A percentile compares a stretch with the other conserved stretches of the same genome.
Conservation (phyloP, 2,329 filamentous ascomycete genomes). For the Diplodia scrobiculata region DNA sequence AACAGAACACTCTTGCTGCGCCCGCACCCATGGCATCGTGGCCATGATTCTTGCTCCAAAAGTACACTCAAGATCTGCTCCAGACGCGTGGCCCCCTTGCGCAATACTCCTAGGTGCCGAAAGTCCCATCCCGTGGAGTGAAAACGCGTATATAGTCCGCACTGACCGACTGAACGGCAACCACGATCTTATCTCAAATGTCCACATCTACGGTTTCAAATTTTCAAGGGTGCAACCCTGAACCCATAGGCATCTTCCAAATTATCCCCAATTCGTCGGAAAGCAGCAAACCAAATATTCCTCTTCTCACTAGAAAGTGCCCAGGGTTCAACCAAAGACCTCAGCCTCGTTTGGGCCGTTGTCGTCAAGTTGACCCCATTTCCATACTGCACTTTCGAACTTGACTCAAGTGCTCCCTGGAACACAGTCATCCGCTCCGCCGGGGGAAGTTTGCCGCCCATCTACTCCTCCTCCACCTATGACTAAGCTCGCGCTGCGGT, state of each 20-base stretch:
- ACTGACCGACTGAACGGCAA: background rate
- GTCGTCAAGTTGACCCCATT: conserved; percentile 4
- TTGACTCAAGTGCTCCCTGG: background rate
- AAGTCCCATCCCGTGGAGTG: background rate
- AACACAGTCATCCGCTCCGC: background rate
- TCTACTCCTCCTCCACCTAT: conserved; percentile 40
- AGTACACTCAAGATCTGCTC: background rate
- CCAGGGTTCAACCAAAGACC: background rate
- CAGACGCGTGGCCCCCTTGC: background rate
- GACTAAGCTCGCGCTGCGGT: conserved; percentile 40
- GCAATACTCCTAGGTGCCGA: background rate
- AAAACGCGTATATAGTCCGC: background rate
- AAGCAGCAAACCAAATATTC: background rate
- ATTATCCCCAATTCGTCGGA: background rate
- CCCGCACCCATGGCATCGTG: background rate
- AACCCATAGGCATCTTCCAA: background rate
- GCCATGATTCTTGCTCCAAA: background rate
- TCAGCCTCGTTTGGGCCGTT: conserved; percentile 8
- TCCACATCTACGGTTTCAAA: background rate
- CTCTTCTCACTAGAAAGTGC: background rate
- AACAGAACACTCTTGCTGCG: background rate
- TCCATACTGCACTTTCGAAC: background rate
- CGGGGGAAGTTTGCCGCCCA: conserved; percentile 36
- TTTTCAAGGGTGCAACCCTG: background rate
- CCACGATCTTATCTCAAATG: background rate